These are phyloP conservation scores for Tardiomyces blankii DNA, from an alignment of 1,139 yeast genomes.

Conservation along the genomic window DNA sequence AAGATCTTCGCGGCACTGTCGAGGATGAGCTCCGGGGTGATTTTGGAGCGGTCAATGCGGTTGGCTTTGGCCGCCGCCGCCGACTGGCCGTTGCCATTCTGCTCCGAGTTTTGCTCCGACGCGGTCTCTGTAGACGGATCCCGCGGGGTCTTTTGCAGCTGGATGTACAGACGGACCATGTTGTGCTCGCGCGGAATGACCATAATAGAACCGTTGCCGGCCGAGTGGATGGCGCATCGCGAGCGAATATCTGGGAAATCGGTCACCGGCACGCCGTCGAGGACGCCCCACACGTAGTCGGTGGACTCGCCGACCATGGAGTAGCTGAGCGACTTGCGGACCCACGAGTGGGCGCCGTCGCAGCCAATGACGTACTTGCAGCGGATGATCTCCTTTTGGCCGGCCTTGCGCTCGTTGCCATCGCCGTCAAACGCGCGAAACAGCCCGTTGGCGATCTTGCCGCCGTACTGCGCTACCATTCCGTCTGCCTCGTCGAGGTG, in stretches of 20 bases:
- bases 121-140: slow-evolving; percentile 8
- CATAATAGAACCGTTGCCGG: slow-evolving; percentile 26
- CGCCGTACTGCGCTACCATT: slow-evolving; percentile 21
- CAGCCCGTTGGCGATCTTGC: slow-evolving; percentile 20
- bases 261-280: slow-evolving; percentile 29
- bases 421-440: slow-evolving; percentile 27
- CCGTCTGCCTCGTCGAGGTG: slow-evolving; percentile 14
- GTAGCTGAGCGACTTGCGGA: slow-evolving; percentile 22
- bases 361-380: slow-evolving; percentile 30
- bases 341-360: slow-evolving; percentile 33
- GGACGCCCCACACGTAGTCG: slow-evolving; percentile 31
- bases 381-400: slow-evolving; percentile 13
- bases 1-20: slow-evolving; percentile 25
- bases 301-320: slow-evolving; percentile 29
- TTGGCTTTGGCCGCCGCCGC: neutral
- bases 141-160: slow-evolving; percentile 23
- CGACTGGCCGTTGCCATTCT: too few relatives aligned
- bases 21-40: slow-evolving; percentile 23
- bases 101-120: neutral
- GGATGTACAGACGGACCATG: slow-evolving; percentile 26
- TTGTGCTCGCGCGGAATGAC: slow-evolving; percentile 29
- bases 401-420: slow-evolving; percentile 6
- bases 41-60: slow-evolving; percentile 23
- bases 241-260: slow-evolving; percentile 30
- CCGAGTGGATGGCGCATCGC: slow-evolving; percentile 28